These are phyloP conservation scores for Lithospermum erythrorhizon DNA, from an alignment of 257 asterid genomes.

Conservation along the genomic window DNA sequence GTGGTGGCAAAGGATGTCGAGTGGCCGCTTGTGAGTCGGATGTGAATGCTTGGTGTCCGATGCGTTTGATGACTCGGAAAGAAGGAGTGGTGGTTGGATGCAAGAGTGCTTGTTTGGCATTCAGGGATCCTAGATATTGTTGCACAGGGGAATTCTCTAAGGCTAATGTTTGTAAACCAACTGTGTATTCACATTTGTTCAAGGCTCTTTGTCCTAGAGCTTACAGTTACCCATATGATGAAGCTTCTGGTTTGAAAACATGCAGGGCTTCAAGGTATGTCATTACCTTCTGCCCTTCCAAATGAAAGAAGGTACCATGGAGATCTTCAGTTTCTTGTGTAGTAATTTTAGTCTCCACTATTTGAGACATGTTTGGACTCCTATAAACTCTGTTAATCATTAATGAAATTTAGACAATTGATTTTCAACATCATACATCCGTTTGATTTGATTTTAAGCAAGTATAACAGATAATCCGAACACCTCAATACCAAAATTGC, in stretches of 20 bases:
- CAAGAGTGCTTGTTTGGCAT: slow-evolving; percentile 57
- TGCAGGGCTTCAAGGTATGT: slow-evolving; percentile 48
- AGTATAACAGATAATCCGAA: too few relatives aligned
- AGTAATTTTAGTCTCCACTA: neutral
- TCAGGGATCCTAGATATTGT: slow-evolving; percentile 30
- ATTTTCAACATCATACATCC: too few relatives aligned
- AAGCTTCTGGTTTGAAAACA: slow-evolving; percentile 37
- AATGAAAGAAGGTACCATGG: neutral
- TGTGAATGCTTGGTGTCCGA: slow-evolving; percentile 49
- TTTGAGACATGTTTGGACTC: neutral
- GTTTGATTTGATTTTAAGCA: too few relatives aligned
- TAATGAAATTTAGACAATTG: too few relatives aligned
- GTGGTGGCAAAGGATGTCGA: slow-evolving; percentile 37
- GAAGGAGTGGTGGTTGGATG: slow-evolving; percentile 52
- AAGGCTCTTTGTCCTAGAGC: slow-evolving; percentile 67
- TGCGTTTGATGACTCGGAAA: slow-evolving; percentile 10
- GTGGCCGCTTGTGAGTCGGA: slow-evolving; percentile 68
- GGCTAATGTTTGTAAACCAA: slow-evolving; percentile 32
- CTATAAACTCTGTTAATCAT: too few relatives aligned
- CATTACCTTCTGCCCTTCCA: slow-evolving; percentile 59
- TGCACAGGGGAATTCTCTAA: slow-evolving; percentile 44
- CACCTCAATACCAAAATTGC: too few relatives aligned
- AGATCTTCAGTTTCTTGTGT: neutral
- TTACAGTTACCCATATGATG: slow-evolving; percentile 49
- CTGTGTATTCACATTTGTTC: slow-evolving; percentile 31